phyloP scores from a whole-genome alignment of 148 eudicot genomes.

The Nepenthes gracilis region DNA sequence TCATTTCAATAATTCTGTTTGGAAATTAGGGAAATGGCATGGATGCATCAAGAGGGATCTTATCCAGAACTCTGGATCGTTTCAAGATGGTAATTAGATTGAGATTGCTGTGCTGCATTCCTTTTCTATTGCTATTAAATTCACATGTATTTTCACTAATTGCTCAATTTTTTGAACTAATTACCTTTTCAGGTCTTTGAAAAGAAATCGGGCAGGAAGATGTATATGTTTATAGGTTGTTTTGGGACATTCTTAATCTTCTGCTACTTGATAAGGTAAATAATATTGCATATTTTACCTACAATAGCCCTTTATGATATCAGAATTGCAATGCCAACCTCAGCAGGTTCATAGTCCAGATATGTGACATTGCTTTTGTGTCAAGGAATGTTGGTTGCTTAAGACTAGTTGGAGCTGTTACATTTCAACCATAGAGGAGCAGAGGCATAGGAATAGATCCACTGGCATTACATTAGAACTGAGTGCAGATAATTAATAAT shows the following conservation, averaged over 20 bases:
- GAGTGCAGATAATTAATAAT: too few relatives aligned
- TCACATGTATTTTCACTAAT: constrained; percentile 6
- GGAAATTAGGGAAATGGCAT: constrained; percentile 54
- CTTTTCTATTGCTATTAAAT: not conserved
- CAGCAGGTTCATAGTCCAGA: too few relatives aligned
- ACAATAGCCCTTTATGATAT: too few relatives aligned
- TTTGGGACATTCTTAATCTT: constrained; percentile 55
- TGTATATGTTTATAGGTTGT: constrained; percentile 53
- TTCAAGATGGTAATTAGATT: constrained; percentile 56
- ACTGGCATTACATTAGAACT: too few relatives aligned
- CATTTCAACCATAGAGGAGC: too few relatives aligned
- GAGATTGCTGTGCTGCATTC: constrained; percentile 2
- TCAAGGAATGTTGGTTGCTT: too few relatives aligned
- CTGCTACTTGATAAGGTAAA: constrained; percentile 54
- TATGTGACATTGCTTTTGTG: too few relatives aligned
- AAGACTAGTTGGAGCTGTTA: too few relatives aligned
- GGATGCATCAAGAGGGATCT: constrained; percentile 87
- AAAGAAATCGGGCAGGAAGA: constrained; percentile 51
- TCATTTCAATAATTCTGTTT: constrained; percentile 10
- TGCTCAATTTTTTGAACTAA: not conserved
- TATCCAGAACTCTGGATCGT: constrained; percentile 75
- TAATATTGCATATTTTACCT: not conserved
- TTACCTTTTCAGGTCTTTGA: constrained; percentile 54
- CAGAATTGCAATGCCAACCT: too few relatives aligned
- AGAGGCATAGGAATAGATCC: too few relatives aligned